Conservation (phyloP, 768 basidiomycete species). For the Mycena sanguinolenta region DNA sequence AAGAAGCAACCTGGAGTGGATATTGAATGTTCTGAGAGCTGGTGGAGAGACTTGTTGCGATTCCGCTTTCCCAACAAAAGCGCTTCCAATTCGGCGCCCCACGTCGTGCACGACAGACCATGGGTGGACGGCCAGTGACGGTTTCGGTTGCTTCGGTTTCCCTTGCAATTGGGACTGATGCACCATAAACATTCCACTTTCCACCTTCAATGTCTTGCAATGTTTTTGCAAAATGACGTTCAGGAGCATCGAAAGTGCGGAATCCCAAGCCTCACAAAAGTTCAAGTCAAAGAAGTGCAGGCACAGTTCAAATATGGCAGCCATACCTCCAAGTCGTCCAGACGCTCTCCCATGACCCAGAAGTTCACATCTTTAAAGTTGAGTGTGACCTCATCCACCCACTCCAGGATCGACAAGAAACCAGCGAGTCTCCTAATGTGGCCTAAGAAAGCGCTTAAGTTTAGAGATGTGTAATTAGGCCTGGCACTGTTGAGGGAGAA, state of each 20-base stretch:
- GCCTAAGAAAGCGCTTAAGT: constrained; percentile 15
- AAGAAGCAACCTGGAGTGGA: constrained; percentile 30
- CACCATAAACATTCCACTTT: constrained; percentile 30
- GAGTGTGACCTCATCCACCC: constrained; percentile 30
- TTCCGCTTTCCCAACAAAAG: background rate
- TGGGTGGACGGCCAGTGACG: background rate
- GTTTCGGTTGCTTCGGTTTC: background rate
- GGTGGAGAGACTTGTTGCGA: background rate
- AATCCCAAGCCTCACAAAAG: constrained; percentile 12
- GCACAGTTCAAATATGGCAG: background rate
- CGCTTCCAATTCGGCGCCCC: constrained; percentile 20
- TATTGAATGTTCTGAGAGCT: constrained; percentile 19
- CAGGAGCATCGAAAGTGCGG: constrained; percentile 20
- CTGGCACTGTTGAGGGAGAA: constrained; percentile 31
- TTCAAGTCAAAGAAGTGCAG: background rate
- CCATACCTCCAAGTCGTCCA: constrained; percentile 7
- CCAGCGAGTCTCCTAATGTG: constrained; percentile 21
- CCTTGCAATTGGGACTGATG: constrained; percentile 27
- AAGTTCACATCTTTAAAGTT: constrained; percentile 29
- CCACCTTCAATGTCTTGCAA: constrained; percentile 22
- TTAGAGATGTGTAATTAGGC: background rate
- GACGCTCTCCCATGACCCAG: constrained; percentile 22
- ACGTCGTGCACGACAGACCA: constrained; percentile 7
- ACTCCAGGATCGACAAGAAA: constrained; percentile 24
- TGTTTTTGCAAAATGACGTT: constrained; percentile 17